phyloP scores from a whole-genome alignment of 2,329 filamentous ascomycete species.

The Zymoseptoria passerinii region DNA sequence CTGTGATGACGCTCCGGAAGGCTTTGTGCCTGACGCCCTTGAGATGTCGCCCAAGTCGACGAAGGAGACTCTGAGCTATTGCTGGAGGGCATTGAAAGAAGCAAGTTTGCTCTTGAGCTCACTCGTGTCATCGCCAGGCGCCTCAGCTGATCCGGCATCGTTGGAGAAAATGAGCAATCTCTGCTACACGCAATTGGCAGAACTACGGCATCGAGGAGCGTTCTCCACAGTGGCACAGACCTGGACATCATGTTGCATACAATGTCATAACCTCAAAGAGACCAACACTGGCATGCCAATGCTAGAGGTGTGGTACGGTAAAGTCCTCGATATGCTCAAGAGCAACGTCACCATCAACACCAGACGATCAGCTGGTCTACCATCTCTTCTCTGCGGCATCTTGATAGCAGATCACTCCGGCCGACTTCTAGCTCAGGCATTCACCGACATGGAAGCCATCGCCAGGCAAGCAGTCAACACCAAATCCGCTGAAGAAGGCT shows the following conservation, averaged over 20 bases:
- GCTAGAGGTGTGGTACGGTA: constrained; percentile 60
- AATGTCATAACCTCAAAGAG: constrained; percentile 42
- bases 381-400: constrained; percentile 75
- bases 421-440: constrained; percentile 54
- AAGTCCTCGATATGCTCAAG: constrained; percentile 21
- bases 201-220: constrained; percentile 79
- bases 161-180: constrained; percentile 38
- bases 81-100: constrained; percentile 90
- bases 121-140: constrained; percentile 2
- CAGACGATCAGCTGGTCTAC: constrained; percentile 82
- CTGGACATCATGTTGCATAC: constrained; percentile 72
- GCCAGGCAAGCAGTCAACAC: constrained; percentile 33
- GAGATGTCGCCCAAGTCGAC: constrained; percentile 65
- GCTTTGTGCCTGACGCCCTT: constrained; percentile 69
- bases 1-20: constrained; percentile 91
- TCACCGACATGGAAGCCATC: constrained; percentile 54
- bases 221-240: constrained; percentile 89
- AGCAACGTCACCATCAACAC: constrained; percentile 72
- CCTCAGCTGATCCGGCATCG: background rate
- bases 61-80: constrained; percentile 88
- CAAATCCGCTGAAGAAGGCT: constrained; percentile 38
- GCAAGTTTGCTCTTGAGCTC: constrained; percentile 55
- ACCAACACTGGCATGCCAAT: constrained; percentile 38
- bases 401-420: constrained; percentile 55
- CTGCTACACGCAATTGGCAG: constrained; percentile 74